Base-by-base conservation (phyloP, 352 stramenopile genomes). In the Pythium vanterpoolii region DNA sequence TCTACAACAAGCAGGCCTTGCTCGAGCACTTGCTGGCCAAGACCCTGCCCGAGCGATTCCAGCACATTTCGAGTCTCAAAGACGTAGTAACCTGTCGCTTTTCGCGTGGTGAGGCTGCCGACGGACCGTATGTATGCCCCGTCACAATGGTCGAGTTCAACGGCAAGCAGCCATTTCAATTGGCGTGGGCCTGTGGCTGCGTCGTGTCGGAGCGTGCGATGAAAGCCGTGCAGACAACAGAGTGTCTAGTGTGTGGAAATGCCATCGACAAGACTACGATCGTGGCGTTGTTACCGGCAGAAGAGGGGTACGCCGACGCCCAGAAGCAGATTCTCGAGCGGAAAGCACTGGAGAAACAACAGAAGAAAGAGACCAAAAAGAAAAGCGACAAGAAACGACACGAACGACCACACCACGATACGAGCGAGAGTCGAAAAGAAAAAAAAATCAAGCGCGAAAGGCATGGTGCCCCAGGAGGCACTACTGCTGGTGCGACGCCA, bases 1-100 rank as follows among this genome's bases (percentile, higher is more conserved):
- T 98, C 11, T 97, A 93, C 74, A 98, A 97, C 70, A 98, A 98
- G 74, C 84, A 96, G 58, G 76, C 78, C 42, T 60, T 97, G 57
- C 65, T 97, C 13, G 76, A 91, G 66, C 77, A 80, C 21, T 53
- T 97, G 39, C 69, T 97, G 46, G 85, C 92, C 5, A 79, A 83
- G 40, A 80, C 82, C 44, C 69, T 97, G 43, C 81, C 89, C 3
- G 68, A 82, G 42, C 60, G 69, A 19, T 93, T 96, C 60, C 58
- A 69, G 30, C 84, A 96, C 74, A 83, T 97, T 44, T 71, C 83
- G 42, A 91, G 83, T 24, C 71, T 97, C 19, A 96, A 96, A 55
- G 90, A 97, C 62, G 73, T 96, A 21, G 77, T 95, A 11, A 81
- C 76, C n/a, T 96, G 89, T 57, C 68, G 53, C 39, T 81, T 85